Conservation (phyloP, 2,329 filamentous ascomycete species). For the Scedosporium apiospermum region DNA sequence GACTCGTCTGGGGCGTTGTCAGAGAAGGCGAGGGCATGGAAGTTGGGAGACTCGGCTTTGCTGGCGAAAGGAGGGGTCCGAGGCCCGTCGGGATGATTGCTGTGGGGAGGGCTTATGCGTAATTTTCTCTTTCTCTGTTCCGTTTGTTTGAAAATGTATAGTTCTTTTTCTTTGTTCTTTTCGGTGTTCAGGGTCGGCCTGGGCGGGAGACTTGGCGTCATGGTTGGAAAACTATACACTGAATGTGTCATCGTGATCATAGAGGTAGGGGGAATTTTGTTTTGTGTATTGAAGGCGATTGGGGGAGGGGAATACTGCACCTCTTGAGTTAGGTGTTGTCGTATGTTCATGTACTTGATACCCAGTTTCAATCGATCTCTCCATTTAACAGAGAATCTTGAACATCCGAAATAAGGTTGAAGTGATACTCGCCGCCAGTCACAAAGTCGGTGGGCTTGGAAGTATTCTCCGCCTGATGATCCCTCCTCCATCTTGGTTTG, state of each 20-base stretch:
- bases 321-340: too few species aligned
- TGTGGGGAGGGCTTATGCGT: slow-evolving; percentile 11
- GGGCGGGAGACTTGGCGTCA: too few species aligned
- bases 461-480: too few species aligned
- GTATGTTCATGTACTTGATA: not conserved
- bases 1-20: slow-evolving; percentile 37
- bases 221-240: too few species aligned
- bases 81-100: slow-evolving; percentile 29
- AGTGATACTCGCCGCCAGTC: too few species aligned
- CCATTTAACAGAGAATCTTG: not conserved
- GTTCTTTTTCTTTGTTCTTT: not conserved
- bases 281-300: too few species aligned
- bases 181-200: not conserved
- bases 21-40: slow-evolving; percentile 25
- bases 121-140: not conserved
- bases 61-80: slow-evolving; percentile 21
- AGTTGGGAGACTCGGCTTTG: slow-evolving; percentile 35
- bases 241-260: too few species aligned
- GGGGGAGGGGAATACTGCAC: too few species aligned
- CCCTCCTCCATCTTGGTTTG: too few species aligned
- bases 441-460: too few species aligned
- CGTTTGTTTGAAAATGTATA: not conserved
- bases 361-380: not conserved
- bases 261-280: too few species aligned
- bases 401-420: too few species aligned